Evolutionary conservation across 2,329 filamentous ascomycete genomes (phyloP).

Genomic region (Hypomyces rosellus): DNA sequence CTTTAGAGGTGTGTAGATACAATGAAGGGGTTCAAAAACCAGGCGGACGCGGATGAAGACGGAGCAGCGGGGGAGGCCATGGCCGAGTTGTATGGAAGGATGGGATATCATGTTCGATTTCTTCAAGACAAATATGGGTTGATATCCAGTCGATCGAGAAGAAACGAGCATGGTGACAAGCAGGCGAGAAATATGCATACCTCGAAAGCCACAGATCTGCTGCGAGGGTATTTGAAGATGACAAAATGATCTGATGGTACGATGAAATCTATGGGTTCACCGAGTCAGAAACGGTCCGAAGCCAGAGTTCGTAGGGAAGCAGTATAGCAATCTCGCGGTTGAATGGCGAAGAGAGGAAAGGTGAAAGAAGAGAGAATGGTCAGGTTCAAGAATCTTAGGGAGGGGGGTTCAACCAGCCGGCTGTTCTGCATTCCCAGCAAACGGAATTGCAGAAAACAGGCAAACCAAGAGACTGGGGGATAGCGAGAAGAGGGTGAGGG

Average conservation of each 20-base stretch:
- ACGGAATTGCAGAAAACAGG: not conserved
- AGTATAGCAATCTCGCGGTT: not conserved
- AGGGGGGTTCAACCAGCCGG: too few species aligned
- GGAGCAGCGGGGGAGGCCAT: not conserved
- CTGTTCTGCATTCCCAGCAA: not conserved
- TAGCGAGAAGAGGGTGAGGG: not conserved
- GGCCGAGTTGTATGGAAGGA: not conserved
- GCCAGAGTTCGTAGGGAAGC: not conserved
- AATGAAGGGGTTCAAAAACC: not conserved
- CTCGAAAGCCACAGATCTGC: constrained; percentile 28
- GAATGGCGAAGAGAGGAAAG: not conserved
- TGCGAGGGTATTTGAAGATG: constrained; percentile 24
- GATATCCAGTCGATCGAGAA: not conserved
- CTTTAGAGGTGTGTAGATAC: not conserved
- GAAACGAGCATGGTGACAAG: not conserved
- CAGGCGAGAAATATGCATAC: constrained; percentile 15
- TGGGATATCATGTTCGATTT: not conserved
- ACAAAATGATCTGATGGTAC: constrained; percentile 22
- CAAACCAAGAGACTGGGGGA: not conserved
- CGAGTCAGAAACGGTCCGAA: not conserved
- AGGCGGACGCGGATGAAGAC: not conserved
- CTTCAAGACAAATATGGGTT: not conserved
- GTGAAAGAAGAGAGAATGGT: not conserved
- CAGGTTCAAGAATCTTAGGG: not conserved
- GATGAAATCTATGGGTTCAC: constrained; percentile 21